Conservation (phyloP, 257 asterid species). For the Knoxia roxburghii region DNA sequence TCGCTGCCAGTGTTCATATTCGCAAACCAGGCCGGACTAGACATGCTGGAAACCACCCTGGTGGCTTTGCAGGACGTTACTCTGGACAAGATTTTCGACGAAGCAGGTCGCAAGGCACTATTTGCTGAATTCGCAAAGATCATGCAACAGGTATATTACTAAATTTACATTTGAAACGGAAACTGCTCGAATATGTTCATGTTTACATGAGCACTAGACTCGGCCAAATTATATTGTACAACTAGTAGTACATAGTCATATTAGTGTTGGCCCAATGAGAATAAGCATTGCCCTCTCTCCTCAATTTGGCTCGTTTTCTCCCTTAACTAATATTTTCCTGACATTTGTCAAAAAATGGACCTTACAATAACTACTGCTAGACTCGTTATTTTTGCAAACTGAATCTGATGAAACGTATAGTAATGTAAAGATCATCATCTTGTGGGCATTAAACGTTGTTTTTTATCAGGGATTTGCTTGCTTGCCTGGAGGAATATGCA, state of each 20-base stretch:
- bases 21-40: conserved; percentile 91
- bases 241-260: no score
- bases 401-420: no score
- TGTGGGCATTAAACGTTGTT: not conserved
- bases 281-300: no score
- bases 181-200: no score
- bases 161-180: not conserved
- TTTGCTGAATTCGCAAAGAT: conserved; percentile 74
- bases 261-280: no score
- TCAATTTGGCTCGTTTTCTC: no score
- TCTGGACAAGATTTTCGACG: conserved; percentile 80
- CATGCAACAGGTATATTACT: conserved; percentile 85
- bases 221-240: no score
- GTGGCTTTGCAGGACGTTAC: conserved; percentile 86
- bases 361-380: no score
- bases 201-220: no score
- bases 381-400: no score
- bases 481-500: conserved; percentile 85
- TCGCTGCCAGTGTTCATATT: conserved; percentile 79
- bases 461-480: conserved; percentile 57
- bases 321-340: no score
- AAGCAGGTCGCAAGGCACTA: conserved; percentile 64
- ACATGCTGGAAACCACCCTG: conserved; percentile 92
- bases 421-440: not conserved
- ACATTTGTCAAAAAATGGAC: no score